Base-by-base conservation (phyloP, 805 yeast species). In the Saccharomycopsis guyanensis region DNA sequence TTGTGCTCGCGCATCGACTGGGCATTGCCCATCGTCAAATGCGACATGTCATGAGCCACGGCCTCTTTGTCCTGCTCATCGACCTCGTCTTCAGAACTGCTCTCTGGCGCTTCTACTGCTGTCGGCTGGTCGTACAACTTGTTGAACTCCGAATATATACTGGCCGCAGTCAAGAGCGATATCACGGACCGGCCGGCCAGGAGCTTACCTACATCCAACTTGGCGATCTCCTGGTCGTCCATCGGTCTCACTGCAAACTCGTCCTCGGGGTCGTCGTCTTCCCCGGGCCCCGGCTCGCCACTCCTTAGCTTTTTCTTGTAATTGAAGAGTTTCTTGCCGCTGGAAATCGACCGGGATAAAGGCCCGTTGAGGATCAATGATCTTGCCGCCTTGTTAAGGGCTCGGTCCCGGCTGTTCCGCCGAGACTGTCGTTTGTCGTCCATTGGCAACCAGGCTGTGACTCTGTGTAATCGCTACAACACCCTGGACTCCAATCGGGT, bases 121-220 rank as follows among this genome's bases (percentile, higher is more conserved):
- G 13, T 22, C 37, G 6, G n/a, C 15, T n/a, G 24, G 20, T n/a
- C 22, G 10, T 47, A 13, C 12, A 51, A 40, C 42, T 58, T 58
- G 40, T 59, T 54, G 59, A 59, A 52, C 40, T 66, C 57, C 40
- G 76, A 70, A 55, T 71, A 74, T 48, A 75, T 69, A 51, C 78
- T 73, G 0, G 82, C 79, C 0, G 82, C 71, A 0, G 83, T 75
- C 46, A 78, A 62, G 43, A 76, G 56, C 0, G 76, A 73, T 2
- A 75, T 78, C 53, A 78, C 69, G 37, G 78, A 73, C 53, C 68
- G 69, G 15, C 78, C 73, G 60, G 72, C 70, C n/a, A 44, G 42
- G 15, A 50, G 32, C 25, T 41, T 47, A 2, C 52, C 53, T 36
- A 45, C 47, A n/a, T n/a, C n/a, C n/a, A n/a, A n/a, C n/a, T n/a